phyloP scores from a whole-genome alignment of 176 grass and related monocot species.

The Carex littledalei region DNA sequence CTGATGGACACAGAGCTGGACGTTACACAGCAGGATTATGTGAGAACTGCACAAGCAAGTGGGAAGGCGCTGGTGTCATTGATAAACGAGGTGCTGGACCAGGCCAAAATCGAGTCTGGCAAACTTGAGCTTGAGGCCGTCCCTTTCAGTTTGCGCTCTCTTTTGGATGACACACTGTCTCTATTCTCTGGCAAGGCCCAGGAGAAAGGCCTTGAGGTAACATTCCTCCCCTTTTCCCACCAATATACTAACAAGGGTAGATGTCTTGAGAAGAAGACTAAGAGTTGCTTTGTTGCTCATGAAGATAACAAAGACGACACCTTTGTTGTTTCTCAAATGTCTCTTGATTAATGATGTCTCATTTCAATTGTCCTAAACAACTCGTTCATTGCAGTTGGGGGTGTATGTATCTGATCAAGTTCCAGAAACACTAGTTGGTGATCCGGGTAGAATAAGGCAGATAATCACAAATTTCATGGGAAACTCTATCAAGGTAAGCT shows the following conservation, averaged over 20 bases:
- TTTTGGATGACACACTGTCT: slow-evolving; percentile 90
- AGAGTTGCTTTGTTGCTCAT: too few relatives aligned
- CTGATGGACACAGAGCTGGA: slow-evolving; percentile 98
- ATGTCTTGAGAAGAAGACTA: neutral
- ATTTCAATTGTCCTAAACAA: neutral
- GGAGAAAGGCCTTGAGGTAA: slow-evolving; percentile 95
- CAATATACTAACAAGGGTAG: neutral
- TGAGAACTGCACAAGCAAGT: slow-evolving; percentile 92
- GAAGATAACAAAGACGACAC: too few relatives aligned
- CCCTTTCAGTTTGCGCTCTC: slow-evolving; percentile 63
- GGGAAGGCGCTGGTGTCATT: slow-evolving; percentile 94
- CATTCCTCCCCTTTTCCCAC: slow-evolving; percentile 5
- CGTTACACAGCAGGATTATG: slow-evolving; percentile 87
- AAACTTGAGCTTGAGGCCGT: slow-evolving; percentile 91
- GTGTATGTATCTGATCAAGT: slow-evolving; percentile 91
- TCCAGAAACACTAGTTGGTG: slow-evolving; percentile 76
- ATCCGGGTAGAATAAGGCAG: slow-evolving; percentile 82
- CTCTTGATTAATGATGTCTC: neutral
- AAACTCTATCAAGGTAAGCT: slow-evolving; percentile 92
- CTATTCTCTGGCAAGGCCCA: slow-evolving; percentile 95
- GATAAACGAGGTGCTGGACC: slow-evolving; percentile 98
- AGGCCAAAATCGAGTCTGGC: slow-evolving; percentile 97
- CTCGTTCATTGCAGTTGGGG: slow-evolving; percentile 47
- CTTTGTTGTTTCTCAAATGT: neutral
- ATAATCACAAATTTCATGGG: slow-evolving; percentile 98